Evolutionary conservation across 768 basidiomycete species (phyloP), one percentile per base, ranked within the genome.

Genomic region (Ephemerocybe angulata): DNA sequence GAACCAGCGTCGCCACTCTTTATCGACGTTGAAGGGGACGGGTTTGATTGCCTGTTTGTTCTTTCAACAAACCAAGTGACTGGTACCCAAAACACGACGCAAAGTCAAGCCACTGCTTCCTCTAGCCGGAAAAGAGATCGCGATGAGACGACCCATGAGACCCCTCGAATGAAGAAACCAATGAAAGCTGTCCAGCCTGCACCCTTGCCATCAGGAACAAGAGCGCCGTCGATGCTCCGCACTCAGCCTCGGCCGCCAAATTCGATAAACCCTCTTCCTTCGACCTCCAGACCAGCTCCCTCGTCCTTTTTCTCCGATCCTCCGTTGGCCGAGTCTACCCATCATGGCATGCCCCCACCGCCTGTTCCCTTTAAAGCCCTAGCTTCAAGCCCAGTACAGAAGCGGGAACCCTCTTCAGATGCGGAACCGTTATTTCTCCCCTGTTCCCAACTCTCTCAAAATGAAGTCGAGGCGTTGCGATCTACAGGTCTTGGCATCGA

Each of bases 21-120:
- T 62, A 86, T 93, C 56, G 84, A 87, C 48, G 76, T 90, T 37
- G 86, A 88, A 63, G 78, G 82, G 8, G 88, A 92, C 61, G 75
- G 76, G 52, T 74, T 74, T 1, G 82, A 88, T 31, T 75, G 76
- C 37, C 75, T 91, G 29, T 91, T 91, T 63, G 86, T 90, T 24
- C 85, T 93, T 57, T 88, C 90, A 6, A 90, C 90, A 7, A 89
- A 81, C 63, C 81, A 84, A 54, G 74, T 80, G 27, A 79, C 78
- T 22, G 78, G 75, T 38, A 70, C 66, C 13, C 53, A 62, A 25
- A 57, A 68, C 33, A 65, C 59, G 28, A 66, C 59, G 30, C 65
- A 67, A 60, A 58, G 60, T 55, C 61, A 63, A 57, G 62, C 50
- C 24, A 60, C 56, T 47, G 42, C 48, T 38, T 53, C 55, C 24